Evolutionary conservation across 164 flowering plant genomes (phyloP).

Genomic region (Aristolochia californica): DNA sequence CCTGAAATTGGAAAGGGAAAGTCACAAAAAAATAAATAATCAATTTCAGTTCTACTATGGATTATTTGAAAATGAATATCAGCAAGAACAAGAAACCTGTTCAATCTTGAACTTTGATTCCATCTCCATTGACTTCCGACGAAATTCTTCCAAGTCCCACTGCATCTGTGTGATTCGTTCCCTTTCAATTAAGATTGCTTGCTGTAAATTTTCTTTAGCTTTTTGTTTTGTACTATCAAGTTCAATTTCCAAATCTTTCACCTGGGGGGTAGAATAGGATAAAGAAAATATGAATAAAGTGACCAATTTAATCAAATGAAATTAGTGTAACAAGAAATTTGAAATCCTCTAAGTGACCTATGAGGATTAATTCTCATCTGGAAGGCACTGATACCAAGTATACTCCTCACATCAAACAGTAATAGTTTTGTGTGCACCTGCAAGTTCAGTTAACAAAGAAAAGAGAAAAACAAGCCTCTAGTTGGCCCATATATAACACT

Average conservation of each 20-base stretch:
- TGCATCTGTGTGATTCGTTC: slow-evolving; percentile 90
- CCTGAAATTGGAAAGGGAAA: slow-evolving; percentile 30
- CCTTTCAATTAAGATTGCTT: slow-evolving; percentile 75
- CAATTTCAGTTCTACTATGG: too few species aligned
- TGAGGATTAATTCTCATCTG: too few species aligned
- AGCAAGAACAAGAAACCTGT: slow-evolving; percentile 35
- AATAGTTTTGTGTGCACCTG: too few species aligned
- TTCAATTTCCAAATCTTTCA: slow-evolving; percentile 94
- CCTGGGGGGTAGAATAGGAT: slow-evolving; percentile 29
- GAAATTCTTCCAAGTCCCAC: slow-evolving; percentile 99
- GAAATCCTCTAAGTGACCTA: too few species aligned
- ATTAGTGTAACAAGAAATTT: background rate
- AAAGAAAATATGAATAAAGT: background rate
- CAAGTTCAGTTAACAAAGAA: too few species aligned
- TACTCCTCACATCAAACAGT: too few species aligned
- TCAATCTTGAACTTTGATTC: slow-evolving; percentile 59
- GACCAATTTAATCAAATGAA: too few species aligned
- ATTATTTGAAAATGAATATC: too few species aligned
- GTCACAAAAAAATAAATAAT: too few species aligned
- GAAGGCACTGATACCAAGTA: too few species aligned
- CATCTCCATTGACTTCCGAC: slow-evolving; percentile 66
- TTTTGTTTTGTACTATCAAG: slow-evolving; percentile 74
- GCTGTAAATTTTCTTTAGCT: slow-evolving; percentile 84
- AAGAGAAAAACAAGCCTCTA: too few species aligned
- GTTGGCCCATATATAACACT: too few species aligned